phyloP scores from a whole-genome alignment of 1,139 yeast genomes.

The Candida smagusa region DNA sequence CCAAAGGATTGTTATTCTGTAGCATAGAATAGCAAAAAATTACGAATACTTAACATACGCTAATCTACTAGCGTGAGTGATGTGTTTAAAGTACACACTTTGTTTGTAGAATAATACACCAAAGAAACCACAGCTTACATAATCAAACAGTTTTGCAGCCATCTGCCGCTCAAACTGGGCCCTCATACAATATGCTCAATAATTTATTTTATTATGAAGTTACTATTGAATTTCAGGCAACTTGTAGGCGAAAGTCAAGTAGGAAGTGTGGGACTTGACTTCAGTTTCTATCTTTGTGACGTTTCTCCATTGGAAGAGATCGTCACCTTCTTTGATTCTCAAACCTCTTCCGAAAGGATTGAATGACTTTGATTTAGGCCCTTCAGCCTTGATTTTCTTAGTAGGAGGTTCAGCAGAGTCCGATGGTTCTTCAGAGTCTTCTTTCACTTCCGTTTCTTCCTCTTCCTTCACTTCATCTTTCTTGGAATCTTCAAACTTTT shows the following conservation, averaged over 20 bases:
- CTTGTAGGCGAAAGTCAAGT: slow-evolving; percentile 80
- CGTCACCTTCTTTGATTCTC: slow-evolving; percentile 85
- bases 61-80: too few species aligned
- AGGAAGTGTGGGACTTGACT: slow-evolving; percentile 90
- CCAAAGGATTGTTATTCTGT: too few species aligned
- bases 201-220: background rate
- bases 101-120: too few species aligned
- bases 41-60: too few species aligned
- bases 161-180: too few species aligned
- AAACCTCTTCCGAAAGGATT: slow-evolving; percentile 90
- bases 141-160: too few species aligned
- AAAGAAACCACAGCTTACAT: too few species aligned
- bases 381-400: slow-evolving; percentile 1
- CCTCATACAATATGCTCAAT: too few species aligned
- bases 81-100: too few species aligned
- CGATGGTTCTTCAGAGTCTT: slow-evolving; percentile 5
- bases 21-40: too few species aligned
- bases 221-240: slow-evolving; percentile 11
- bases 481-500: too few species aligned
- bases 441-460: slow-evolving; percentile 5
- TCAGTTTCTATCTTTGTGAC: slow-evolving; percentile 83
- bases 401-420: background rate
- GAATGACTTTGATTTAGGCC: slow-evolving; percentile 47
- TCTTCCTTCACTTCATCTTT: slow-evolving; percentile 12
- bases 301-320: slow-evolving; percentile 70